Evolutionary conservation across 2,329 filamentous ascomycete species (phyloP), one percentile per base, ranked within the genome.

Genomic region (Trichoderma guizhouense): DNA sequence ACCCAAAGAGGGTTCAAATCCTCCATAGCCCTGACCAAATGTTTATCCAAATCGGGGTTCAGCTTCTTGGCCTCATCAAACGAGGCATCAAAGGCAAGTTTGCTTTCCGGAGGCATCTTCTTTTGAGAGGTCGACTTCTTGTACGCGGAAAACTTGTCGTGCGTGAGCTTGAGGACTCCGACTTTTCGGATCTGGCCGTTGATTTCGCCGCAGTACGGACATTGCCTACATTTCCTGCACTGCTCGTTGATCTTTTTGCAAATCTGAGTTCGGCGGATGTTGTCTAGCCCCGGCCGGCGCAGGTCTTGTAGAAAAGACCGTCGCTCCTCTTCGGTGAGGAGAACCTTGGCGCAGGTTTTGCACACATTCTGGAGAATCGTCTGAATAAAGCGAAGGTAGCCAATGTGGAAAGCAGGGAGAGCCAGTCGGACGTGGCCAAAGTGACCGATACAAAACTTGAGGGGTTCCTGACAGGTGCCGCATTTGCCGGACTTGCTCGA

Each of bases 121-220:
- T 93, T 94, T 72, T 89, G 89, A 0, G 96, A 92, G 3, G 93
- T 95, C 1, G 95, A 98, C 74, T 92, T 92, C 81, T 97, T 97
- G 86, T 90, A 99, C 24, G 91, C 87, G 57, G 92, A 89, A 79
- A 95, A 99, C 79, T 96, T 97, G 85, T 98, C 94, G 83, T 99
- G 96, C 14, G 93, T 91, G 68, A 99, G 90, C 83, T 98, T 98
- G 75, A 98, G 87, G n/a, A 95, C 92, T 34, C 93, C 92, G 34
- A 94, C 89, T 82, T 98, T 98, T 78, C 95, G 93, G 72, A 99
- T 95, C 70, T 94, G 92, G 9, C 96, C 96, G 79, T 99, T 98
- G 77, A 95, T 86, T 2, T 91, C 89, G 62, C 88, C 88, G 79
- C 96, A 99, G 76, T 93, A 89, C 9, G 92, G 91, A 77, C 96